These are phyloP conservation scores for Ganoderma meredithae DNA, from an alignment of 1,284 basidiomycete species.

Conservation along the genomic window DNA sequence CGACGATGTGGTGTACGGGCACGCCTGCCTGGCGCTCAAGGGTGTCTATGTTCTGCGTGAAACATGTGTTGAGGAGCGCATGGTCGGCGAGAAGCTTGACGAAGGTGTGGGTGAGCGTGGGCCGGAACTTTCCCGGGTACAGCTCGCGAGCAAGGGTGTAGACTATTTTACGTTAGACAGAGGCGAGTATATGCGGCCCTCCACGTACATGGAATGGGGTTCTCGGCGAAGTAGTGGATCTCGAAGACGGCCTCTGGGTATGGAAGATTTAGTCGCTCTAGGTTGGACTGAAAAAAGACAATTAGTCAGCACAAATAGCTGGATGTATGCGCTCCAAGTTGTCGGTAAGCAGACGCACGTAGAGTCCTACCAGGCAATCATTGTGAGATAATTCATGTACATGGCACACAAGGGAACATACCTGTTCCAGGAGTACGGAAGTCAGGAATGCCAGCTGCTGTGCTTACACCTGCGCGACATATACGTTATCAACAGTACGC, in stretches of 20 bases:
- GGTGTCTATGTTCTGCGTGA: slow-evolving; percentile 94
- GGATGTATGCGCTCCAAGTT: background rate
- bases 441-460: slow-evolving; percentile 83
- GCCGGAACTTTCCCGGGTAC: slow-evolving; percentile 87
- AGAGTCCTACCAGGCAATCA: slow-evolving; percentile 54
- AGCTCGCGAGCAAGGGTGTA: slow-evolving; percentile 91
- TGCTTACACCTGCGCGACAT: slow-evolving; percentile 66
- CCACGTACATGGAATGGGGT: slow-evolving; percentile 75
- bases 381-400: background rate
- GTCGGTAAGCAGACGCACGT: slow-evolving; percentile 44
- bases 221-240: slow-evolving; percentile 74
- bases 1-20: slow-evolving; percentile 77
- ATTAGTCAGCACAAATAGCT: background rate
- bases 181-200: background rate
- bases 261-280: slow-evolving; percentile 75
- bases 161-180: slow-evolving; percentile 52
- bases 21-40: slow-evolving; percentile 90
- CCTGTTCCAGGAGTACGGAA: slow-evolving; percentile 82
- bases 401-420: slow-evolving; percentile 36
- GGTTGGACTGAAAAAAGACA: slow-evolving; percentile 62
- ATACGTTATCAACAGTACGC: background rate
- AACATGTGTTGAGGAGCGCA: slow-evolving; percentile 74
- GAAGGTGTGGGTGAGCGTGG: slow-evolving; percentile 92
- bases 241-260: slow-evolving; percentile 86
- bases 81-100: slow-evolving; percentile 78